A percentile compares a stretch with the other conserved stretches of the same genome.
Conservation (phyloP, 2,329 filamentous ascomycete species). For the Remersonia thermophila region DNA sequence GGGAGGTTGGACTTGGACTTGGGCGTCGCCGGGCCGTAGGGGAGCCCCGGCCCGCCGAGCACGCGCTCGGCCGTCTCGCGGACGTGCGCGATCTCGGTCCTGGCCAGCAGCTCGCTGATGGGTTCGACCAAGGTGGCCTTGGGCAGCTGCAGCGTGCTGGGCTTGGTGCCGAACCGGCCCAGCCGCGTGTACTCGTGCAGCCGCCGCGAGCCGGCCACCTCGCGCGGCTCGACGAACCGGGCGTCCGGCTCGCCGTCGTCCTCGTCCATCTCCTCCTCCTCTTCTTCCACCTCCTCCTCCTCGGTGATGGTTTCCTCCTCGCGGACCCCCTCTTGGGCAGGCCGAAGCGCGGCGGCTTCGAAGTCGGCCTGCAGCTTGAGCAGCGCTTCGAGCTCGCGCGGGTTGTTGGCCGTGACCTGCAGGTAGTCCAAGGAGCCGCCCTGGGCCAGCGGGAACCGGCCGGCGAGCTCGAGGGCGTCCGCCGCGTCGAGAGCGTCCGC, state of each 20-base stretch:
- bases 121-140: slow-evolving; percentile 56
- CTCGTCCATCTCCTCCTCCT: slow-evolving; percentile 25
- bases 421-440: slow-evolving; percentile 31
- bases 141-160: slow-evolving; percentile 65
- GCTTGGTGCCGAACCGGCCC: slow-evolving; percentile 62
- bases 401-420: slow-evolving; percentile 37
- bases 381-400: slow-evolving; percentile 43
- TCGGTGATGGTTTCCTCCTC: slow-evolving; percentile 22
- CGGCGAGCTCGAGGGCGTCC: background rate
- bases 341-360: slow-evolving; percentile 28
- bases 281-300: slow-evolving; percentile 19
- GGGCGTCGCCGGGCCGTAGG: slow-evolving; percentile 64
- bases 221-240: slow-evolving; percentile 15
- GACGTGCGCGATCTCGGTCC: slow-evolving; percentile 63
- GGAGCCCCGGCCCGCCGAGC: slow-evolving; percentile 67
- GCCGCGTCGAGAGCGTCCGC: no score
- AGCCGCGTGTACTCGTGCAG: slow-evolving; percentile 62
- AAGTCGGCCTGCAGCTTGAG: slow-evolving; percentile 46
- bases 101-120: slow-evolving; percentile 53
- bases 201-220: slow-evolving; percentile 29
- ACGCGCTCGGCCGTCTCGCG: slow-evolving; percentile 55
- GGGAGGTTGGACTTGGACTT: slow-evolving; percentile 40
- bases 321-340: slow-evolving; percentile 22
- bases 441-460: slow-evolving; percentile 16
- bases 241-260: slow-evolving; percentile 24